Base-by-base conservation (phyloP, 176 grass and related monocot species). In the Thalia dealbata region DNA sequence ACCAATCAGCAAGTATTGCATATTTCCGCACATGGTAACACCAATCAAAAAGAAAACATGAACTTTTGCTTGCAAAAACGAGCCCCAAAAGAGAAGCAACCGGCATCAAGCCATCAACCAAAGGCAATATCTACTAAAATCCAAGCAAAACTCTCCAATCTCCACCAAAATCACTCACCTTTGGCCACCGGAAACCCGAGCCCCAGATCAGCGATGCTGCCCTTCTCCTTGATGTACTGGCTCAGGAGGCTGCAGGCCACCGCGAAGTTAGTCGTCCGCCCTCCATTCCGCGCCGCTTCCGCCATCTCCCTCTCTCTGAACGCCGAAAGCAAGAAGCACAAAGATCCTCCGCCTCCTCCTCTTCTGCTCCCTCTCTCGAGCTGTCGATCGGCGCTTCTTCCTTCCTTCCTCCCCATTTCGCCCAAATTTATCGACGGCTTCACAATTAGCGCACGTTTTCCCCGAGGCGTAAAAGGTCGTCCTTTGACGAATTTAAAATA, bases 151-250 rank as follows among this genome's bases (percentile, higher is more conserved):
- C 28, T 29, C 61, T 24, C 25, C 7, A 14, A 28, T 15, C 23
- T 11, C 13, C 19, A 75, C 24, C 15, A 25, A 7, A 45, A 23
- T 1, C 6, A 54, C 27, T 27, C 46, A 23, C 13, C 63, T 32
- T 78, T 6, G 61, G 82, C 70, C 46, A 16, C 70, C 12, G 73
- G 80, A 54, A 91, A 85, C 18, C 85, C 90, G 35, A 99, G 83
- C 14, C 87, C 87, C 73, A 99, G 76, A 75, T 91, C 95, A 7
- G 81, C 82, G 21, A 85, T 71, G 67, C 76, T 81, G 67, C 87
- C 90, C 82, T 99, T 99, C 85, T 93, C 78, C 78, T 89, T 91
- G 71, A 93, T 87, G 78, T 86, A 86, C 77, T 85, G 90, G 65
- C 95, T 93, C 67, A 99, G 80, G 3, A 99, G 71, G 72, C 83